These are phyloP conservation scores for Ochetophila trinervis DNA, from an alignment of 306 rosid species.

Conservation along the genomic window DNA sequence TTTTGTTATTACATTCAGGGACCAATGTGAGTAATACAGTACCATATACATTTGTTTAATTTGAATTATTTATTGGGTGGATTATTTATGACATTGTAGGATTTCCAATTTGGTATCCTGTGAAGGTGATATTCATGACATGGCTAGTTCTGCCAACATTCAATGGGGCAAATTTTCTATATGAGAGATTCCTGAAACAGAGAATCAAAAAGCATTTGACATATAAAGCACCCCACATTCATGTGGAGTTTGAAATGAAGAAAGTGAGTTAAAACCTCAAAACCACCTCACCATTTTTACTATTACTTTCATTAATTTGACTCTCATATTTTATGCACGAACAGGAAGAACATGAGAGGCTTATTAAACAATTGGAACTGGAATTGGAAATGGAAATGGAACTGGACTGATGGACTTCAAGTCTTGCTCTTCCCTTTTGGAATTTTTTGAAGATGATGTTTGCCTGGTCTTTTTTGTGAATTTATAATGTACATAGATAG, in stretches of 20 bases:
- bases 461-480: too few species aligned
- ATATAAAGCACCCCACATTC: slow-evolving; percentile 26
- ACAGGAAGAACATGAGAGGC: slow-evolving; percentile 51
- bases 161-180: slow-evolving; percentile 87
- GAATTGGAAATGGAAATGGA: too few species aligned
- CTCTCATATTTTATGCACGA: neutral
- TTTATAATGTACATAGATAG: too few species aligned
- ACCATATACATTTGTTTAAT: too few species aligned
- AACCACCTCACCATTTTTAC: too few species aligned
- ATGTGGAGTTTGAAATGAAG: slow-evolving; percentile 37
- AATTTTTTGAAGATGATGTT: too few species aligned
- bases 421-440: too few species aligned
- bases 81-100: slow-evolving; percentile 34
- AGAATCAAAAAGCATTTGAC: slow-evolving; percentile 38
- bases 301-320: neutral
- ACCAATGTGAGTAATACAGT: too few species aligned
- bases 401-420: too few species aligned
- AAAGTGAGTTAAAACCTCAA: slow-evolving; percentile 34
- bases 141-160: slow-evolving; percentile 89
- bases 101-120: slow-evolving; percentile 71
- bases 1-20: too few species aligned
- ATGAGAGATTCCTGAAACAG: slow-evolving; percentile 58
- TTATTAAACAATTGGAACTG: slow-evolving; percentile 21
- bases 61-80: neutral
- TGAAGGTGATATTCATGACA: slow-evolving; percentile 65